Evolutionary conservation across 1,284 basidiomycete species (phyloP).

Genomic region (Retiboletus flavoniger): DNA sequence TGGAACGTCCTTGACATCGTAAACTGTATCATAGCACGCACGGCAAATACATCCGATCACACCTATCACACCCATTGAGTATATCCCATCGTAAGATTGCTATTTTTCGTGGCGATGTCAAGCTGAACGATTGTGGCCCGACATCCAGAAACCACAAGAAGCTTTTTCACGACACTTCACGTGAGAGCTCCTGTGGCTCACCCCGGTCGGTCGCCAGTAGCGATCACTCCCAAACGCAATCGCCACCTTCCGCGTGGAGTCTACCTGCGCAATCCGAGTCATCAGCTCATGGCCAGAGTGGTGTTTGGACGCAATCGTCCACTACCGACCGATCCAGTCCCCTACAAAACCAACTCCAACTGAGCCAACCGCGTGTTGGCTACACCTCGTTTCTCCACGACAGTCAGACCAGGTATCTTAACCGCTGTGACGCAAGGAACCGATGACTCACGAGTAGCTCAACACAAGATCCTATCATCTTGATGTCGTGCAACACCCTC

Average conservation of each 20-base stretch:
- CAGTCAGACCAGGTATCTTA: constrained; percentile 48
- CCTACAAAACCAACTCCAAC: constrained; percentile 36
- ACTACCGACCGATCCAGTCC: constrained; percentile 33
- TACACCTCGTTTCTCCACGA: constrained; percentile 55
- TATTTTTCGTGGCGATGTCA: constrained; percentile 8
- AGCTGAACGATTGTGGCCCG: constrained; percentile 15
- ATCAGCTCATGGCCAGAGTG: constrained; percentile 24
- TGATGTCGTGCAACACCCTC: constrained; percentile 78
- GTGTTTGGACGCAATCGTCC: constrained; percentile 29
- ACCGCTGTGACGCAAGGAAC: constrained; percentile 8
- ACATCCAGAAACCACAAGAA: constrained; percentile 33
- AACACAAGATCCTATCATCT: constrained; percentile 64
- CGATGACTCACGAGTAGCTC: constrained; percentile 22
- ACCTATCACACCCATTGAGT: constrained; percentile 37
- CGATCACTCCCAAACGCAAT: constrained; percentile 37
- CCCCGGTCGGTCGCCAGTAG: constrained; percentile 34
- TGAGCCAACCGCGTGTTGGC: constrained; percentile 49
- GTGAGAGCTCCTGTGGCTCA: constrained; percentile 32
- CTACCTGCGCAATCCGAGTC: constrained; percentile 31
- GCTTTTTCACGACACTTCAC: constrained; percentile 32
- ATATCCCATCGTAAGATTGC: constrained; percentile 30
- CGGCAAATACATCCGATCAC: constrained; percentile 38
- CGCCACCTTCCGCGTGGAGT: constrained; percentile 35
- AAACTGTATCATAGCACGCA: constrained; percentile 18
- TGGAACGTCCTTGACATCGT: constrained; percentile 15